Evolutionary conservation across 2,329 filamentous ascomycete species (phyloP).

Genomic region (Harringtonia lauricola): DNA sequence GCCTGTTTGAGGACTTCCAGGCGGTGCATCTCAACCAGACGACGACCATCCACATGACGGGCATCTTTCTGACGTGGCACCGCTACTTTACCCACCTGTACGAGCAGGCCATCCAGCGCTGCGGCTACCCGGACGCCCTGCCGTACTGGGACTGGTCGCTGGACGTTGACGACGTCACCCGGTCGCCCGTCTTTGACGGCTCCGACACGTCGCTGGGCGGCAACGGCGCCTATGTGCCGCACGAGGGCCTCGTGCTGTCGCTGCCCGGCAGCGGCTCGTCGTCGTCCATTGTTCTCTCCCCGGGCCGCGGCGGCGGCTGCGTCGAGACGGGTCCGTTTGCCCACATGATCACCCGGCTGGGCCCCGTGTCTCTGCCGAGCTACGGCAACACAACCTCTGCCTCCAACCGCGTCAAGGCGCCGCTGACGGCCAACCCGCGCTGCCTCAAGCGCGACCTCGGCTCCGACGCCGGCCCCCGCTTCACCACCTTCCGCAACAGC

Average conservation of each 20-base stretch:
- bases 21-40: not conserved
- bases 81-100: not conserved
- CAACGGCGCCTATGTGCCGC: not conserved
- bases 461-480: too few relatives aligned
- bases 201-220: not conserved
- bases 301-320: not conserved
- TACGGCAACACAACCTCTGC: too few relatives aligned
- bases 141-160: not conserved
- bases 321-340: not conserved
- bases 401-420: too few relatives aligned
- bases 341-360: not conserved
- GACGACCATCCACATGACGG: not conserved
- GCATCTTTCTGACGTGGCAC: not conserved
- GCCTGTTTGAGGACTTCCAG: not conserved
- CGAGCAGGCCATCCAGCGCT: not conserved
- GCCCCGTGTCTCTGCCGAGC: too few relatives aligned
- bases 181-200: not conserved
- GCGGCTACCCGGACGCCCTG: not conserved
- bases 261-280: too few relatives aligned
- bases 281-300: too few relatives aligned
- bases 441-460: too few relatives aligned
- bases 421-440: too few relatives aligned
- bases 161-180: too few relatives aligned
- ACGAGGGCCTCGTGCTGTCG: not conserved
- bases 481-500: too few relatives aligned